Conservation (phyloP, 345 rosid species). For the Sonneratia alba region DNA sequence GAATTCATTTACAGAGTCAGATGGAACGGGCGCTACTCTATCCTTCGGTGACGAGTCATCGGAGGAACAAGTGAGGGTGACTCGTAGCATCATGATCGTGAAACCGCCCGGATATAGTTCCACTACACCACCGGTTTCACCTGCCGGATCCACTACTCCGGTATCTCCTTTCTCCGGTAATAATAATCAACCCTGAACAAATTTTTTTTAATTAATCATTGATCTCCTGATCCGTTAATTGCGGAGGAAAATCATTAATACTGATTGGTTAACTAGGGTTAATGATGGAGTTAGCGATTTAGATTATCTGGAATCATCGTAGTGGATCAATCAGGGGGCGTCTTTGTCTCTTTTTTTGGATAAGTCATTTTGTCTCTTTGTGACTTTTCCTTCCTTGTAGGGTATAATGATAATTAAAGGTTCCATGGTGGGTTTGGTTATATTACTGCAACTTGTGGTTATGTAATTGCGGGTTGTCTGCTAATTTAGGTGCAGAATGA, state of each 20-base stretch:
- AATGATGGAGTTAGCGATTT: too few species aligned
- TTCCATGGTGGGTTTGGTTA: too few species aligned
- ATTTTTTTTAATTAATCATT: neutral
- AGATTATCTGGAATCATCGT: too few species aligned
- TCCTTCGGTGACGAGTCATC: slow-evolving; percentile 42
- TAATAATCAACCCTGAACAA: slow-evolving; percentile 10
- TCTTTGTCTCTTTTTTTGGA: too few species aligned
- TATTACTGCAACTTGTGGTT: too few species aligned
- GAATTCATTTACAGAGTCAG: slow-evolving; percentile 38
- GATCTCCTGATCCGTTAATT: neutral
- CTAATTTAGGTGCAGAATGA: neutral
- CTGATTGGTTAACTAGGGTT: too few species aligned
- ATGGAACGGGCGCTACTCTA: slow-evolving; percentile 38
- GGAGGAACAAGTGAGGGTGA: slow-evolving; percentile 44
- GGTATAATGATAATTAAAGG: neutral
- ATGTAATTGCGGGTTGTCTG: neutral
- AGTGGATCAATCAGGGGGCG: too few species aligned
- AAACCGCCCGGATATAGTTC: slow-evolving; percentile 73
- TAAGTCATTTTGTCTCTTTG: neutral
- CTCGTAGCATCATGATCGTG: slow-evolving; percentile 76
- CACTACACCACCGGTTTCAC: slow-evolving; percentile 77
- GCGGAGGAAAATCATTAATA: neutral
- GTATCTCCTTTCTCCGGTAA: slow-evolving; percentile 78
- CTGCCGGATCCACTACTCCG: slow-evolving; percentile 73
- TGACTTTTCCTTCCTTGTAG: neutral